These are phyloP conservation scores for Erythrophleum fordii DNA, from an alignment of 306 rosid species.

Conservation along the genomic window DNA sequence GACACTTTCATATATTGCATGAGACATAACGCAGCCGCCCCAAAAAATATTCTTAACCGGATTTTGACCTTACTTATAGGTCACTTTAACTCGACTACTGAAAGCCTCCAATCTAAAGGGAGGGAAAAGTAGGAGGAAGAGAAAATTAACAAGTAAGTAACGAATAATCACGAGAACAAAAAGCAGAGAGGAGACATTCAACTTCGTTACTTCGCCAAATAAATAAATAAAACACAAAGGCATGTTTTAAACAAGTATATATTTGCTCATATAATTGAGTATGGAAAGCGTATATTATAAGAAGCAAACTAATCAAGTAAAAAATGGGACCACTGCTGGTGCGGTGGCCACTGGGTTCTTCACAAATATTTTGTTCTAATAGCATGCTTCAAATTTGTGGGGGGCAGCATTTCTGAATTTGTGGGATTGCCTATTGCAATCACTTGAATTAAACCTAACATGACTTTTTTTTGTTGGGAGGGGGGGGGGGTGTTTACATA, in stretches of 20 bases:
- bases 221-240: too few relatives aligned
- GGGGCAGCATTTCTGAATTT: background rate
- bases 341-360: conserved; percentile 1
- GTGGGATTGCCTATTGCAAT: conserved; percentile 16
- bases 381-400: conserved; percentile 17
- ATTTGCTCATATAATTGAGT: background rate
- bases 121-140: background rate
- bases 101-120: background rate
- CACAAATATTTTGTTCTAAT: background rate
- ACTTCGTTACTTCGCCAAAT: background rate
- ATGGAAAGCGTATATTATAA: background rate
- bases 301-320: background rate
- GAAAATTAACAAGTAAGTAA: background rate
- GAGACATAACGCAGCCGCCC: background rate
- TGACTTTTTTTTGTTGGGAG: too few relatives aligned
- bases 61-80: conserved; percentile 15
- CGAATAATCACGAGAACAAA: background rate
- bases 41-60: conserved; percentile 7
- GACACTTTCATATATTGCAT: background rate
- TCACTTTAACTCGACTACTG: background rate
- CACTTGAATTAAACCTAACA: background rate
- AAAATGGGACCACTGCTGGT: conserved; percentile 18
- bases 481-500: too few relatives aligned
- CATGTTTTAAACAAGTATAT: background rate
- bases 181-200: background rate